A percentile compares a stretch with the other conserved stretches of the same genome.
phyloP scores from a whole-genome alignment of 768 basidiomycete genomes.

The Suillus alpinus region DNA sequence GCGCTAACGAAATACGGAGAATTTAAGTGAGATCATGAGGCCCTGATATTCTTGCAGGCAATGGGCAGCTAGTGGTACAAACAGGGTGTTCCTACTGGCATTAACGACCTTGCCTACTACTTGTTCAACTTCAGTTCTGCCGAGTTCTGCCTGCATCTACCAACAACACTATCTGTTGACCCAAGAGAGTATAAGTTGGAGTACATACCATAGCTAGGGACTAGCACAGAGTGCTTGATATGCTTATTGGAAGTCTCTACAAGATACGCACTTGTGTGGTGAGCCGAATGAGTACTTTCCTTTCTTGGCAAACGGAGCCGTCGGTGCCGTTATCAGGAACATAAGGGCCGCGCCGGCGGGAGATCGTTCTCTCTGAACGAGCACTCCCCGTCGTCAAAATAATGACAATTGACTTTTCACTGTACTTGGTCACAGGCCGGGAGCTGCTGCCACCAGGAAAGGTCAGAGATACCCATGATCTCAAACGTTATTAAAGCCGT shows the following conservation, averaged over 20 bases:
- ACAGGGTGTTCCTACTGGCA: neutral
- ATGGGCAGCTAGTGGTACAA: neutral
- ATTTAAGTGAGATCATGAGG: neutral
- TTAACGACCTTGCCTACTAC: neutral
- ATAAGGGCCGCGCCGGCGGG: no score
- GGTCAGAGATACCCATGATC: slow-evolving; percentile 35
- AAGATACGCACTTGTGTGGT: no score
- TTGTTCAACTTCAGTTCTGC: no score
- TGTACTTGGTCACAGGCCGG: slow-evolving; percentile 88
- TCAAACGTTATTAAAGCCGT: slow-evolving; percentile 3
- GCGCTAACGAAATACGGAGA: neutral
- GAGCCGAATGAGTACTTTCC: neutral
- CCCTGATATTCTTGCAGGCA: no score
- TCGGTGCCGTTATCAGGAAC: neutral
- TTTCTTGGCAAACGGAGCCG: neutral
- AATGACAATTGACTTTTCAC: slow-evolving; percentile 51
- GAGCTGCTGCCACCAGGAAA: slow-evolving; percentile 73
- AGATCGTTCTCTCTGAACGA: neutral
- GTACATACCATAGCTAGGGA: neutral
- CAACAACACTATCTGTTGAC: no score
- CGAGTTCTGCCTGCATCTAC: no score
- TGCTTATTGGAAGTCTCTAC: no score
- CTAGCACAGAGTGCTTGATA: neutral
- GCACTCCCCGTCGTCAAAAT: slow-evolving; percentile 3
- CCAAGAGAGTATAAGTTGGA: neutral